A percentile compares a stretch with the other conserved stretches of the same genome.
Conservation (phyloP, 176 grass and related monocot species). For the sorghum (Sorghum bicolor) region Sorghum_bicolor_NCBIv3 NC_012871.2:68664001-68664500, state of each 20-base stretch:
- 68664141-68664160: neutral
- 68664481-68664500: neutral
- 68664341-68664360: neutral
- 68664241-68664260: constrained; percentile 68
- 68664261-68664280: constrained; percentile 77
- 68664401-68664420: neutral
- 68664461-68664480: neutral
- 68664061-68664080: constrained; percentile 84
- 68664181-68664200: constrained; percentile 6
- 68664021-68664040: constrained; percentile 81
- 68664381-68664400: neutral
- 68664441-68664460: neutral
- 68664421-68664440: neutral
- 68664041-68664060: constrained; percentile 74
- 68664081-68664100: constrained; percentile 73
- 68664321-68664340: neutral
- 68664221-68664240: constrained; percentile 68
- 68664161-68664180: constrained; percentile 11
- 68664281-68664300: constrained; percentile 64
- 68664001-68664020: constrained; percentile 48
- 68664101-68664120: constrained; percentile 75
- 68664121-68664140: neutral
- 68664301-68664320: neutral
- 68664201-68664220: constrained; percentile 28
- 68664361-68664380: neutral